Percentiles rank a stretch among this genome's conserved stretches.
These are phyloP conservation scores for Magnusiomyces suaveolens DNA, from an alignment of 1,139 yeast genomes.

Conservation along the genomic window DNA sequence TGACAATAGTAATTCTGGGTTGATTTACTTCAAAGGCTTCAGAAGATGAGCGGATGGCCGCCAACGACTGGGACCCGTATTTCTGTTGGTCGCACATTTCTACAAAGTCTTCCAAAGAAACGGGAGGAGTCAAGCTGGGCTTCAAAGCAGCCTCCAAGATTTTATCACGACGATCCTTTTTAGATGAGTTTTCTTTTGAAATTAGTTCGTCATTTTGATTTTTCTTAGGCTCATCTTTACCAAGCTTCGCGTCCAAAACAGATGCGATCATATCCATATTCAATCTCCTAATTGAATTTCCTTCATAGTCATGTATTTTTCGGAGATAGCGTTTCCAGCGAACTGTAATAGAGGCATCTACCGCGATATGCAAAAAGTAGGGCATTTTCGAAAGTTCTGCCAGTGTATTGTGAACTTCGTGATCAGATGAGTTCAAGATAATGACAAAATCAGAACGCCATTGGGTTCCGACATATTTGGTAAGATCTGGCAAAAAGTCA, in stretches of 20 bases:
- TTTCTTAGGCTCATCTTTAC: neutral
- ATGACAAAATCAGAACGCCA: slow-evolving; percentile 64
- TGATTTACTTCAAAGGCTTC: neutral
- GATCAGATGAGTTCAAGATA: slow-evolving; percentile 35
- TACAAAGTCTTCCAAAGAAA: slow-evolving; percentile 16
- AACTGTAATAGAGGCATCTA: slow-evolving; percentile 61
- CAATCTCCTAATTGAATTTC: neutral
- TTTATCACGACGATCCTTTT: neutral
- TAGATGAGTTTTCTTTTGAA: neutral
- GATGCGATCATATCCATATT: neutral
- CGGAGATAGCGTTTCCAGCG: slow-evolving; percentile 39
- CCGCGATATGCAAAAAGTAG: slow-evolving; percentile 68
- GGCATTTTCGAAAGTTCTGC: slow-evolving; percentile 60
- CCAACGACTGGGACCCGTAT: neutral
- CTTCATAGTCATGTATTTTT: neutral
- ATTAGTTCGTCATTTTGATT: neutral
- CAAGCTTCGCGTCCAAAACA: neutral
- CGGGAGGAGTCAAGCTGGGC: slow-evolving; percentile 12
- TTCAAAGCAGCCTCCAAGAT: neutral
- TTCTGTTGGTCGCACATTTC: slow-evolving; percentile 11
- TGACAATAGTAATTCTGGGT: slow-evolving; percentile 42
- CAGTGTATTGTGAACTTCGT: slow-evolving; percentile 33
- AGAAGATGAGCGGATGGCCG: neutral
- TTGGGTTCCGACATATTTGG: slow-evolving; percentile 55
- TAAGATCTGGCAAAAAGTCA: slow-evolving; percentile 37